These are phyloP conservation scores for Solanum habrochaites DNA, from an alignment of 257 asterid species.

Conservation along the genomic window DNA sequence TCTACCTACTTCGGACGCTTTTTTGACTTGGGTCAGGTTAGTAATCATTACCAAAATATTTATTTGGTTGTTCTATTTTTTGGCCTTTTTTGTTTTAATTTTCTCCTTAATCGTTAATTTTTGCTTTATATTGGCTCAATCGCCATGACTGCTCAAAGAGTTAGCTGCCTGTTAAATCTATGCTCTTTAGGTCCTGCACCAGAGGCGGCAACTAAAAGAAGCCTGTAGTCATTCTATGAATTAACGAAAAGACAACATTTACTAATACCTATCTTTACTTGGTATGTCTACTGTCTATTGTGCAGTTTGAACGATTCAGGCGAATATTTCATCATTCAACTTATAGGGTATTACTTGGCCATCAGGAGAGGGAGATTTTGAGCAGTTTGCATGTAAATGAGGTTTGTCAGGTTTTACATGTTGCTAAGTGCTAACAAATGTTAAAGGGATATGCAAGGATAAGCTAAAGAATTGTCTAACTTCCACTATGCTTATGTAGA, in stretches of 20 bases:
- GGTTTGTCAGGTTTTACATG: slow-evolving; percentile 28
- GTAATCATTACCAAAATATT: slow-evolving; percentile 2
- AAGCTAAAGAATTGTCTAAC: background rate
- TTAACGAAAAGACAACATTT: background rate
- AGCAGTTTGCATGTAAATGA: slow-evolving; percentile 76
- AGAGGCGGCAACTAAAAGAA: background rate
- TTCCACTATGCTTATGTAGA: slow-evolving; percentile 25
- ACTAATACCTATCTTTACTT: background rate
- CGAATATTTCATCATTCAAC: slow-evolving; percentile 92
- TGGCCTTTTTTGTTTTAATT: background rate
- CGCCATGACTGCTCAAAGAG: background rate
- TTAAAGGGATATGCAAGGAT: background rate
- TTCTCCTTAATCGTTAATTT: background rate
- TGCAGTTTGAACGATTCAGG: slow-evolving; percentile 86
- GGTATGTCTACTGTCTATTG: background rate
- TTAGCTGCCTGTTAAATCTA: background rate
- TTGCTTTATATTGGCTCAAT: background rate
- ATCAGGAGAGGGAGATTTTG: slow-evolving; percentile 70
- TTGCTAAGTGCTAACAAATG: background rate
- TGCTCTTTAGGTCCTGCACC: background rate
- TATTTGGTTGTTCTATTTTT: background rate
- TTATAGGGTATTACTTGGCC: slow-evolving; percentile 80
- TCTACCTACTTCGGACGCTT: slow-evolving; percentile 92
- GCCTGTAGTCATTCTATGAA: background rate
- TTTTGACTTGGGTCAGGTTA: slow-evolving; percentile 93